Evolutionary conservation across 2,329 filamentous ascomycete species (phyloP), one percentile per base, ranked within the genome.

Genomic region (Alternaria triticina): DNA sequence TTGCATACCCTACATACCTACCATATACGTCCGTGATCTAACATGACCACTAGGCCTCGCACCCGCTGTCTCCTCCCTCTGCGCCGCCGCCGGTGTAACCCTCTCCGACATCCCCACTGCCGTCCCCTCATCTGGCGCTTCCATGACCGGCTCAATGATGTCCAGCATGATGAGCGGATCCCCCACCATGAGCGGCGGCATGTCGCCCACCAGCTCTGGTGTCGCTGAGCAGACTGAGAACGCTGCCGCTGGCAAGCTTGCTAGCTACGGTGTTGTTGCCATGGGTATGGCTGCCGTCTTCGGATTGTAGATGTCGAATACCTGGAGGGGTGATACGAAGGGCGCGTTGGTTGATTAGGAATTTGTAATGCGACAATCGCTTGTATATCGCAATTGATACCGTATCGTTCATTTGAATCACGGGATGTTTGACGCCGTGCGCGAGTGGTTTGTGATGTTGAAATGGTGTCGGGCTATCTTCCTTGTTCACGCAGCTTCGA

Each of bases 401-500:
- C n/a, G n/a, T 50, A 17, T 36, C 15, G 44, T 17, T 60, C 44
- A 13, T 22, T 17, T n/a, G 20, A 44, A 33, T 51, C 6, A 20
- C 27, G 12, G 46, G 23, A 11, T 49, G 5, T 10, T 9, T 15
- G 6, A 30, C 13, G n/a, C 15, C 2, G 5, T 13, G 49, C 15
- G 13, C 12, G 1, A 23, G 9, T n/a, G 17, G 23, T 13, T 56
- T 9, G 25, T 51, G 40, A 58, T 30, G 28, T 33, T 9, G 27
- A 7, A 22, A 8, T 30, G 20, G 28, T 11, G 4, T 28, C 11
- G 46, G n/a, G 15, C 15, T 17, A 0, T n/a, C 0, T n/a, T 40
- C 33, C 15, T 27, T 28, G n/a, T 50, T 58, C 43, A 54, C 15
- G 40, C 51, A 30, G 81, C 79, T 22, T 82, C 78, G 58, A 85